Conservation (phyloP, 2,329 filamentous ascomycete species). For the Cladosporium sp. region DNA sequence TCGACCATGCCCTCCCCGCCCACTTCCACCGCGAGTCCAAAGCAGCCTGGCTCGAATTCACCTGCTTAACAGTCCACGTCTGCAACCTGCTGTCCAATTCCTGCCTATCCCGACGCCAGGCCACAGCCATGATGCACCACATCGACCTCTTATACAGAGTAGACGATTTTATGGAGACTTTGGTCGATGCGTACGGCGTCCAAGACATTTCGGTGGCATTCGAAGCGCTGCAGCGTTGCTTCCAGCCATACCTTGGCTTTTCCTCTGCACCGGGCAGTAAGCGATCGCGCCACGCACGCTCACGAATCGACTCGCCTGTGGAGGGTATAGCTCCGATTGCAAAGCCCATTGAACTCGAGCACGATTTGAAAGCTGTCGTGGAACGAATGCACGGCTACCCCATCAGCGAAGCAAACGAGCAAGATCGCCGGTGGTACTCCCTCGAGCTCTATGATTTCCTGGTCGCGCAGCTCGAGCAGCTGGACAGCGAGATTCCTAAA, state of each 20-base stretch:
- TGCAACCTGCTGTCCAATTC: not conserved
- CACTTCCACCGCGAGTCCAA: not conserved
- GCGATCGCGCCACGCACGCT: not conserved
- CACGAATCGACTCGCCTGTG: not conserved
- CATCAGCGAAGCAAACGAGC: not conserved
- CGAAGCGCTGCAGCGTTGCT: not conserved
- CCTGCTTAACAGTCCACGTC: slow-evolving; percentile 4
- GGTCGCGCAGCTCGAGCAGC: slow-evolving; percentile 1
- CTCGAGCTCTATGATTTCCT: slow-evolving; percentile 10
- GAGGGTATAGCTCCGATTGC: not conserved
- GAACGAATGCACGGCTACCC: not conserved
- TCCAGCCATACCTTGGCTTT: not conserved
- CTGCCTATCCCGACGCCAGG: not conserved
- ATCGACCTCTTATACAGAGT: slow-evolving; percentile 11
- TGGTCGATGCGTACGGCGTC: slow-evolving; percentile 2
- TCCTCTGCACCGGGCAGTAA: too few relatives aligned
- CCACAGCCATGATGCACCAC: slow-evolving; percentile 10
- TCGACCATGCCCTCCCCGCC: not conserved
- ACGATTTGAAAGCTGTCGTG: not conserved
- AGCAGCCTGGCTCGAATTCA: slow-evolving; percentile 14
- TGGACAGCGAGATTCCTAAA: not conserved
- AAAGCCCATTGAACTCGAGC: not conserved
- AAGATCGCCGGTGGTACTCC: slow-evolving; percentile 7
- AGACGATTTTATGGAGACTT: slow-evolving; percentile 15
- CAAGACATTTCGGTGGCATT: not conserved